Evolutionary conservation across 1,139 yeast genomes (phyloP).

Genomic region (Blastobotrys proliferans): DNA sequence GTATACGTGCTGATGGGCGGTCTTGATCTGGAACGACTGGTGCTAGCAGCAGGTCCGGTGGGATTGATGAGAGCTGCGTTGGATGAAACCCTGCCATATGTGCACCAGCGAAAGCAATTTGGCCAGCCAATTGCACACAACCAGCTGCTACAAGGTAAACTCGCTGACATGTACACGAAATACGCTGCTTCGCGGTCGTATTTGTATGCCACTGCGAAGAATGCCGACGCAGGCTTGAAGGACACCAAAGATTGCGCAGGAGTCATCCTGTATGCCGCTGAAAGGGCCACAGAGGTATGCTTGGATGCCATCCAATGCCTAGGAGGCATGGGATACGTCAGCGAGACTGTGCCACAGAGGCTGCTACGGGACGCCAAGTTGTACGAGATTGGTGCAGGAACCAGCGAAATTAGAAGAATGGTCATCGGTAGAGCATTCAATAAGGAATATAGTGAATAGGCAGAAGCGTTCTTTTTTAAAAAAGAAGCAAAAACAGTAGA

Average conservation of each 20-base stretch:
- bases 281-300: conserved; percentile 35
- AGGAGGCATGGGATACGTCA: conserved; percentile 37
- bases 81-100: conserved; percentile 35
- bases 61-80: conserved; percentile 35
- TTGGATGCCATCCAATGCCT: conserved; percentile 34
- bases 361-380: conserved; percentile 34
- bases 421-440: conserved; percentile 34
- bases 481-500: no score
- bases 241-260: conserved; percentile 35
- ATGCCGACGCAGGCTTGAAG: conserved; percentile 29
- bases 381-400: conserved; percentile 36
- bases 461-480: no score
- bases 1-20: conserved; percentile 35
- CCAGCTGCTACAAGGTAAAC: conserved; percentile 34
- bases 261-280: conserved; percentile 35
- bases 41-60: conserved; percentile 35
- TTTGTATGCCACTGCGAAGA: conserved; percentile 29
- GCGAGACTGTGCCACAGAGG: conserved; percentile 33
- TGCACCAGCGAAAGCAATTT: conserved; percentile 33
- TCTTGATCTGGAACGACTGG: conserved; percentile 33
- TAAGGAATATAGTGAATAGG: conserved; percentile 26
- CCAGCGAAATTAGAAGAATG: conserved; percentile 34
- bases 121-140: conserved; percentile 34
- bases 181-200: conserved; percentile 33
- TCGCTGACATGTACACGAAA: conserved; percentile 36